These are phyloP conservation scores for Xylariales sp. DNA, from an alignment of 2,329 filamentous ascomycete genomes.

Conservation along the genomic window DNA sequence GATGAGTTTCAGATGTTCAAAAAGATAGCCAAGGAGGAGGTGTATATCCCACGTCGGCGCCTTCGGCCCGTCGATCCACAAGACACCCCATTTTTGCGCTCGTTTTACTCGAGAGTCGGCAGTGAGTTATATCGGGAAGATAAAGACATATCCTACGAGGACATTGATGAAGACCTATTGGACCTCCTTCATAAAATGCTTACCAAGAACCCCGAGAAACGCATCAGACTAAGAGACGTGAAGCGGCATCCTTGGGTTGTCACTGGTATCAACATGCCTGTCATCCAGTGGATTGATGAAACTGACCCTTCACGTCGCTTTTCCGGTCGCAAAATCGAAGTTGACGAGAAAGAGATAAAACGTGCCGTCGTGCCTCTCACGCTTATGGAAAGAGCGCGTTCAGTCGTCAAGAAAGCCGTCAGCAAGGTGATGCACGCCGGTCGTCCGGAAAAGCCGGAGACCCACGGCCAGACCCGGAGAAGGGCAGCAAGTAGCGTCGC, in stretches of 20 bases:
- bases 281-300: conserved; percentile 88
- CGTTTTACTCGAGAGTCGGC: conserved; percentile 67
- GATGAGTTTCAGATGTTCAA: conserved; percentile 93
- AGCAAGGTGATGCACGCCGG: conserved; percentile 73
- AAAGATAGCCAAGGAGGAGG: conserved; percentile 91
- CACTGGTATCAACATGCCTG: conserved; percentile 75
- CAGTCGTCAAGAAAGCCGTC: conserved; percentile 76
- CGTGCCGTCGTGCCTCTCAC: conserved; percentile 90
- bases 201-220: conserved; percentile 86
- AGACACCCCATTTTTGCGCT: conserved; percentile 65
- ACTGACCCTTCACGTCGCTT: conserved; percentile 85
- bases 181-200: conserved; percentile 85
- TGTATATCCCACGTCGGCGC: conserved; percentile 85
- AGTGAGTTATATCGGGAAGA: conserved; percentile 78
- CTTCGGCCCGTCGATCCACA: conserved; percentile 79
- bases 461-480: conserved; percentile 63
- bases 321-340: conserved; percentile 87
- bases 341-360: conserved; percentile 90
- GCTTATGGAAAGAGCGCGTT: conserved; percentile 85
- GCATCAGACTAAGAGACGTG: conserved; percentile 90
- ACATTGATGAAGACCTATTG: conserved; percentile 81
- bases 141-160: conserved; percentile 84
- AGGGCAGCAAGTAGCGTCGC: conserved; percentile 72
- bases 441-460: conserved; percentile 67
- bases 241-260: conserved; percentile 95